Percentiles rank a stretch among this genome's conserved stretches.
Evolutionary conservation across 768 basidiomycete species (phyloP).

Genomic region (Plicaturopsis crispa): DNA sequence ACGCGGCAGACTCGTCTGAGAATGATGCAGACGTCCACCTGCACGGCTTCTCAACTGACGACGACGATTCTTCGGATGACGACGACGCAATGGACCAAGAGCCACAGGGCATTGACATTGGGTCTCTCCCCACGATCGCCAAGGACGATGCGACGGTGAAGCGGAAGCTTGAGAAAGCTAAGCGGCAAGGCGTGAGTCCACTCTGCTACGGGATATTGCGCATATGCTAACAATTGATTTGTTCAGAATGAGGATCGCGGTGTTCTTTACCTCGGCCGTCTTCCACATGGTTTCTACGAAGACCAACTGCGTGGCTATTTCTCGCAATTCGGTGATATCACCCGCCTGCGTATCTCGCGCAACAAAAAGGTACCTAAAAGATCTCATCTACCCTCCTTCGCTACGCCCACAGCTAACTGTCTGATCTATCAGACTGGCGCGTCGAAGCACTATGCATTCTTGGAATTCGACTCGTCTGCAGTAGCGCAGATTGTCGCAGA

Average conservation of each 20-base stretch:
- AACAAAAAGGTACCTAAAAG: slow-evolving; percentile 81
- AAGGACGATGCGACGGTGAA: slow-evolving; percentile 84
- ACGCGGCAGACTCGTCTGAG: slow-evolving; percentile 6
- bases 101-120: slow-evolving; percentile 54
- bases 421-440: slow-evolving; percentile 72
- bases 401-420: no score
- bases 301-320: slow-evolving; percentile 91
- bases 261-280: slow-evolving; percentile 80
- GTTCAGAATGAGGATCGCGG: slow-evolving; percentile 61
- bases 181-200: slow-evolving; percentile 58
- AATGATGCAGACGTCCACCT: slow-evolving; percentile 41
- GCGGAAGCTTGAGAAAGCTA: slow-evolving; percentile 50
- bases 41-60: slow-evolving; percentile 72
- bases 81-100: slow-evolving; percentile 42
- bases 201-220: neutral
- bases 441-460: slow-evolving; percentile 95
- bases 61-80: slow-evolving; percentile 73
- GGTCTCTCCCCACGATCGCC: slow-evolving; percentile 74
- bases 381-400: no score
- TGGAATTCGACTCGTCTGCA: slow-evolving; percentile 85
- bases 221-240: slow-evolving; percentile 19
- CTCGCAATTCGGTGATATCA: slow-evolving; percentile 88
- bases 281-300: slow-evolving; percentile 98
- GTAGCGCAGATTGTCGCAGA: slow-evolving; percentile 95
- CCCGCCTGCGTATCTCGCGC: slow-evolving; percentile 81